phyloP scores from a whole-genome alignment of 768 basidiomycete species.

The Pluteus cervinus region DNA sequence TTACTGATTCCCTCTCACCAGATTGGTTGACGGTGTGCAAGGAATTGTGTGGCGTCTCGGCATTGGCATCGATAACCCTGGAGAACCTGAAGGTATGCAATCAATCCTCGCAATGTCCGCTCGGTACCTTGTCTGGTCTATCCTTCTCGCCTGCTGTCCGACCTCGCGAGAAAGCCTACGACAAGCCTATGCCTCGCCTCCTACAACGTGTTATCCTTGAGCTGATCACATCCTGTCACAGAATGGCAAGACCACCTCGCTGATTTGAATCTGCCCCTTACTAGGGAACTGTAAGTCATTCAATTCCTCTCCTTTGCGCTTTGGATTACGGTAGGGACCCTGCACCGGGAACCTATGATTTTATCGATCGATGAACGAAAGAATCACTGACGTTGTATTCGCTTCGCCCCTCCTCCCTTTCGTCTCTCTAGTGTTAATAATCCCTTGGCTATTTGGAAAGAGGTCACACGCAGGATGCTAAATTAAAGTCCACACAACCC shows the following conservation, averaged over 20 bases:
- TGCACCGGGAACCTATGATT: slow-evolving; percentile 2
- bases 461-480: too few species aligned
- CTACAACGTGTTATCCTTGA: background rate
- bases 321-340: too few species aligned
- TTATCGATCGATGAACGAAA: too few species aligned
- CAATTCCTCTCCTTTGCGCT: too few species aligned
- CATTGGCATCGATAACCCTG: slow-evolving; percentile 46
- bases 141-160: too few species aligned
- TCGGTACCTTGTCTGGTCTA: too few species aligned
- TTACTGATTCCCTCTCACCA: slow-evolving; percentile 13
- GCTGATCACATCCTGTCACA: slow-evolving; percentile 14
- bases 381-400: too few species aligned
- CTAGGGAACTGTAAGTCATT: slow-evolving; percentile 37
- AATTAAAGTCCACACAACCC: too few species aligned
- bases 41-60: slow-evolving; percentile 63
- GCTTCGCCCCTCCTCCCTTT: too few species aligned
- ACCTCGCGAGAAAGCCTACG: too few species aligned
- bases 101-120: too few species aligned
- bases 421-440: slow-evolving; percentile 51
- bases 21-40: slow-evolving; percentile 48
- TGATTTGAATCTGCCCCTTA: slow-evolving; percentile 44
- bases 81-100: slow-evolving; percentile 55
- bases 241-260: slow-evolving; percentile 59
- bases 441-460: slow-evolving; percentile 49
- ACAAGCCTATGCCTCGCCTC: slow-evolving; percentile 6